These are phyloP conservation scores for Pelargonium fulgidum DNA, from an alignment of 441 rosid genomes.

Conservation along the genomic window DNA sequence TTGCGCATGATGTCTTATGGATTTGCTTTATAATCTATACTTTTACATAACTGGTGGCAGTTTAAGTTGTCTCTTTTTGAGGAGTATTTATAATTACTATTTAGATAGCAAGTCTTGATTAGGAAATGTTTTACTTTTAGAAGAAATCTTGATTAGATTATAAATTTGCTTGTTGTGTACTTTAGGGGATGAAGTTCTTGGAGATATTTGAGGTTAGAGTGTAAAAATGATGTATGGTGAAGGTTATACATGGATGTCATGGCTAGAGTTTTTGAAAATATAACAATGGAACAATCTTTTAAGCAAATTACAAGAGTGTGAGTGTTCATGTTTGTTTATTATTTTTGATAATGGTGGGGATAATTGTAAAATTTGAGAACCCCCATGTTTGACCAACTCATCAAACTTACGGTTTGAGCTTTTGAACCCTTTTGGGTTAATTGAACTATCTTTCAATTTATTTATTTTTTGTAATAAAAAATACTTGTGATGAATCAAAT, in stretches of 20 bases:
- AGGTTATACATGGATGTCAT: background rate
- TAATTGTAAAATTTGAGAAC: background rate
- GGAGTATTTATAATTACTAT: no score
- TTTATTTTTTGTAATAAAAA: no score
- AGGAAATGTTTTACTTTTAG: background rate
- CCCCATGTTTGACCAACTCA: background rate
- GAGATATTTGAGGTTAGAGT: background rate
- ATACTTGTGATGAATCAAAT: no score
- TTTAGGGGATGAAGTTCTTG: background rate
- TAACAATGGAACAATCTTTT: background rate
- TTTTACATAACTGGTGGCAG: no score
- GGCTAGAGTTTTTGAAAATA: background rate
- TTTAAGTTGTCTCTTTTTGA: no score
- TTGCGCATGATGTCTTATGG: no score
- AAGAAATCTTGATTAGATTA: background rate
- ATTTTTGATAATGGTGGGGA: background rate
- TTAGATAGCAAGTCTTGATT: no score
- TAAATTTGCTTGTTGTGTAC: background rate
- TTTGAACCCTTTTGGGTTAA: no score
- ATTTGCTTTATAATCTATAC: no score
- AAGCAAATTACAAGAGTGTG: slow-evolving; percentile 2
- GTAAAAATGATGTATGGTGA: background rate
- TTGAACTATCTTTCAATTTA: no score
- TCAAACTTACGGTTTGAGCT: background rate
- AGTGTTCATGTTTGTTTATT: background rate